These are phyloP conservation scores for Pseudonitzschia multiseries DNA, from an alignment of 108 stramenopile species.

Conservation along the genomic window DNA sequence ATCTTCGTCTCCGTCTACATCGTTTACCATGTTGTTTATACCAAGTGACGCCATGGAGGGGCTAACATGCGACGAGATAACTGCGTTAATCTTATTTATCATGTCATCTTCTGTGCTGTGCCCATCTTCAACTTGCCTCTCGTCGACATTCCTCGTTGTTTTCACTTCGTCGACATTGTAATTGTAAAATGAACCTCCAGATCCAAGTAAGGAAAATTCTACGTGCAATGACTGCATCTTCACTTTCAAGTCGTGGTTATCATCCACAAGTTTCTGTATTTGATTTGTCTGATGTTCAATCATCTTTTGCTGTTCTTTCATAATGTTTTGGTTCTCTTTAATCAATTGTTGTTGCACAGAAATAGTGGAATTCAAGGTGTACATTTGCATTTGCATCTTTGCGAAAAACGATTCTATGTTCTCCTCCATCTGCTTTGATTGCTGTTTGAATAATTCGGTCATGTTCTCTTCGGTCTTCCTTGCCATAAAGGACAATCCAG, in stretches of 20 bases:
- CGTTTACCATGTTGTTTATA: no score
- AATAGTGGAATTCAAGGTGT: not conserved
- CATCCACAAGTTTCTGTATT: conserved; percentile 17
- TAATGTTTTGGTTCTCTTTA: conserved; percentile 21
- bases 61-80: not conserved
- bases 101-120: not conserved
- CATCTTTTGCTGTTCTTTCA: conserved; percentile 20
- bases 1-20: no score
- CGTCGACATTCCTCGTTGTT: not conserved
- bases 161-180: not conserved
- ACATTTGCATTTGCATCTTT: conserved; percentile 17
- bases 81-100: not conserved
- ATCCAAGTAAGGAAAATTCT: conserved; percentile 17
- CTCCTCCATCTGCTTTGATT: conserved; percentile 10
- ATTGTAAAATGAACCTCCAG: not conserved
- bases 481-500: conserved; percentile 39
- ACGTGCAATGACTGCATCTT: conserved; percentile 17
- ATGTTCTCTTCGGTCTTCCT: conserved; percentile 27
- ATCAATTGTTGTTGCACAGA: conserved; percentile 14
- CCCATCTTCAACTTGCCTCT: not conserved
- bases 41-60: no score
- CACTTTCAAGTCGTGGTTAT: conserved; percentile 10
- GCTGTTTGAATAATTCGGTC: conserved; percentile 19
- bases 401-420: not conserved
- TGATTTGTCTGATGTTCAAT: conserved; percentile 19